These are phyloP conservation scores for Nosema muscidifuracis DNA, from an alignment of 371 early-diverging fungal genomes.

Conservation along the genomic window DNA sequence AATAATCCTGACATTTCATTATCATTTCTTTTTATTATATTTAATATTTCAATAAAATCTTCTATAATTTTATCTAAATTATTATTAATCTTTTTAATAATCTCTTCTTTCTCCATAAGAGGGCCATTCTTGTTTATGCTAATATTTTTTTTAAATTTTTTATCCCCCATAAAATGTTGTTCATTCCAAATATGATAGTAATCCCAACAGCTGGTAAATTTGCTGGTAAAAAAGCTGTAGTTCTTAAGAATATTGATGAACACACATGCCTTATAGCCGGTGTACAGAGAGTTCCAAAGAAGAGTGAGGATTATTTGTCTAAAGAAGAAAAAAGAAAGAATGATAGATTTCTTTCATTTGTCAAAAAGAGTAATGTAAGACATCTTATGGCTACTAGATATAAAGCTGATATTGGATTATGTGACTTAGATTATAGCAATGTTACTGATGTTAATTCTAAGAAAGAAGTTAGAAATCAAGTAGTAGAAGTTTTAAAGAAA, in stretches of 20 bases:
- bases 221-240: slow-evolving; percentile 60
- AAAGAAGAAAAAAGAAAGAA: slow-evolving; percentile 52
- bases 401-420: slow-evolving; percentile 54
- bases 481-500: slow-evolving; percentile 47
- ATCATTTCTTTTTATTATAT: not conserved
- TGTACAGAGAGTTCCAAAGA: slow-evolving; percentile 51
- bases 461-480: slow-evolving; percentile 35
- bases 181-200: slow-evolving; percentile 51
- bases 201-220: slow-evolving; percentile 53
- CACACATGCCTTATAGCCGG: slow-evolving; percentile 53
- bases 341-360: slow-evolving; percentile 45
- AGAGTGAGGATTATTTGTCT: slow-evolving; percentile 53
- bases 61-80: slow-evolving; percentile 31
- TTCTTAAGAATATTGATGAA: slow-evolving; percentile 48
- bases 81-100: slow-evolving; percentile 11
- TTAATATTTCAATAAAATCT: slow-evolving; percentile 10
- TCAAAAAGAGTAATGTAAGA: slow-evolving; percentile 58
- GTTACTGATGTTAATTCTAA: slow-evolving; percentile 39
- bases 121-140: too few species aligned
- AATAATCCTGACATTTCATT: slow-evolving; percentile 15
- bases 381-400: slow-evolving; percentile 61
- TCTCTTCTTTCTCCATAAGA: slow-evolving; percentile 14
- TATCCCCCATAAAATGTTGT: slow-evolving; percentile 42
- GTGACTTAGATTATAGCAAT: slow-evolving; percentile 22
- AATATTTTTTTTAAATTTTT: slow-evolving; percentile 4